Conservation (phyloP, 768 basidiomycete species). For the Leccinum sublutescens region DNA sequence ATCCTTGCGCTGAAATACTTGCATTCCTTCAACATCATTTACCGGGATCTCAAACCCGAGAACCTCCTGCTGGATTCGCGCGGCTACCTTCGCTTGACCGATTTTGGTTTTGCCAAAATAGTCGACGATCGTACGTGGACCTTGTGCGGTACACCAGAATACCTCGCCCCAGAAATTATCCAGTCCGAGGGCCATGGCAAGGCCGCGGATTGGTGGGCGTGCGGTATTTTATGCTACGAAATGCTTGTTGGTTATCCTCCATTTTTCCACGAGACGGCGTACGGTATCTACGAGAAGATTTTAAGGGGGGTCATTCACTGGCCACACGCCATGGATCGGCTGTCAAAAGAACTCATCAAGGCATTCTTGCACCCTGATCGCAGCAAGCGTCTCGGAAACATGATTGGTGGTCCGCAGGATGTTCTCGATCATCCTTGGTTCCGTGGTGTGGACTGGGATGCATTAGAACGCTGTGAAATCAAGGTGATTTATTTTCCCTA, state of each 20-base stretch:
- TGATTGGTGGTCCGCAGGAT: constrained; percentile 89
- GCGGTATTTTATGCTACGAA: constrained; percentile 95
- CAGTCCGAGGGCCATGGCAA: constrained; percentile 97
- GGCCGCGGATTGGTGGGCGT: constrained; percentile 99
- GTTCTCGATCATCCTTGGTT: constrained; percentile 94
- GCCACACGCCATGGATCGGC: constrained; percentile 86
- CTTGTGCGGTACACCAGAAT: constrained; percentile 93
- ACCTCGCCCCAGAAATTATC: constrained; percentile 97
- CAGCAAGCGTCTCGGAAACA: constrained; percentile 87
- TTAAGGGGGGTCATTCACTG: constrained; percentile 84
- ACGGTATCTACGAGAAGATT: constrained; percentile 98
- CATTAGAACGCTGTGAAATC: constrained; percentile 82
- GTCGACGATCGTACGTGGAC: constrained; percentile 99
- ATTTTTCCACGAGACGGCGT: constrained; percentile 97
- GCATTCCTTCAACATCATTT: constrained; percentile 96
- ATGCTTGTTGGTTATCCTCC: constrained; percentile 99
- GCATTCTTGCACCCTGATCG: constrained; percentile 91
- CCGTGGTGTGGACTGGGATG: constrained; percentile 90
- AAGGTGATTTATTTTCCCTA: constrained; percentile 49
- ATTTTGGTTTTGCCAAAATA: constrained; percentile 98
- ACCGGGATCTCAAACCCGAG: constrained; percentile 98
- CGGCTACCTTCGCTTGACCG: constrained; percentile 92
- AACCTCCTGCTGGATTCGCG: constrained; percentile 93
- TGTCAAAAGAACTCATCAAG: constrained; percentile 85
- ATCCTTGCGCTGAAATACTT: constrained; percentile 93